Percentiles rank a stretch among this genome's conserved stretches.
Evolutionary conservation across 2,329 filamentous ascomycete species (phyloP).

Genomic region (Xylariales sp.): DNA sequence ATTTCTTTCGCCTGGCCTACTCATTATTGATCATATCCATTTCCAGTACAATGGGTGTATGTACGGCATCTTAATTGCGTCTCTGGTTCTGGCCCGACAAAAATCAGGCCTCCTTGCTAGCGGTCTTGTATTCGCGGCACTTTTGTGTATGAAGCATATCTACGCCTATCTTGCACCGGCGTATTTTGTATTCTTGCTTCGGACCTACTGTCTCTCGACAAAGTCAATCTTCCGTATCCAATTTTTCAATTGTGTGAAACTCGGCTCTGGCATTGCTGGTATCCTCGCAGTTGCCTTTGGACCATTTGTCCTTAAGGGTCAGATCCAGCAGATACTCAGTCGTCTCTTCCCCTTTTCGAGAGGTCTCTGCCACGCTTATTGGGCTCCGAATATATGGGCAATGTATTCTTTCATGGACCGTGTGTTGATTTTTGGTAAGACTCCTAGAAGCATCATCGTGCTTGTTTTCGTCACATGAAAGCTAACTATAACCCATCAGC

Average conservation of each 20-base stretch:
- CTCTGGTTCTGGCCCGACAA: conserved; percentile 75
- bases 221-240: conserved; percentile 72
- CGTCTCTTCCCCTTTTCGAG: conserved; percentile 91
- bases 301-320: conserved; percentile 76
- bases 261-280: conserved; percentile 66
- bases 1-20: conserved; percentile 82
- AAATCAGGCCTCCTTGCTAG: conserved; percentile 71
- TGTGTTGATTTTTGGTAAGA: conserved; percentile 72
- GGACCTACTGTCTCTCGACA: conserved; percentile 79
- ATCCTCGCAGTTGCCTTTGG: conserved; percentile 83
- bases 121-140: conserved; percentile 75
- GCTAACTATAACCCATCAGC: conserved; percentile 47
- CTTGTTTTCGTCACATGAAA: neutral
- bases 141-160: conserved; percentile 96
- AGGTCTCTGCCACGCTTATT: conserved; percentile 94
- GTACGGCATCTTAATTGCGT: conserved; percentile 85
- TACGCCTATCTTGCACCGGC: conserved; percentile 95
- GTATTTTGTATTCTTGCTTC: conserved; percentile 91
- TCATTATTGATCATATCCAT: conserved; percentile 95
- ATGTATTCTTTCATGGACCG: conserved; percentile 91
- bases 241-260: conserved; percentile 76
- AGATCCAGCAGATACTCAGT: conserved; percentile 78
- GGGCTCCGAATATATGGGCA: conserved; percentile 97
- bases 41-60: conserved; percentile 99
- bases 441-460: too few species aligned